phyloP scores from a whole-genome alignment of 352 stramenopile species.

The Phytophthora idaei region DNA sequence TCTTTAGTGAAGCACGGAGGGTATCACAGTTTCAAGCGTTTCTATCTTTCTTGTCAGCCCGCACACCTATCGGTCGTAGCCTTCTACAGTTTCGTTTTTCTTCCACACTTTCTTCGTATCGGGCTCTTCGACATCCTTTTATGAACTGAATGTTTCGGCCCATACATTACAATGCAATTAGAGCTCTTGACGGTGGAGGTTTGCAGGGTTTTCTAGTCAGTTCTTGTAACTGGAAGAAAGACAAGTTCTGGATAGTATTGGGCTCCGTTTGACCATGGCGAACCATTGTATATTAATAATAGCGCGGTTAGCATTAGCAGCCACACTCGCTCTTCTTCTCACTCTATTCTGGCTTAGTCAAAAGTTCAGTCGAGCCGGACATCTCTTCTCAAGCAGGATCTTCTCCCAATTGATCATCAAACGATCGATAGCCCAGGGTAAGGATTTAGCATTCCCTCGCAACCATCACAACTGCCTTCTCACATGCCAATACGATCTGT shows the following conservation, averaged over 20 bases:
- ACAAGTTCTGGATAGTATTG: conserved; percentile 17
- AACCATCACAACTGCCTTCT: neutral
- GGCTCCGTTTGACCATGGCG: conserved; percentile 16
- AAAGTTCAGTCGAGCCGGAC: too few relatives aligned
- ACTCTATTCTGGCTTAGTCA: too few relatives aligned
- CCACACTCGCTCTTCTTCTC: neutral
- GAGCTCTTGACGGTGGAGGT: neutral
- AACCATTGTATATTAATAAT: too few relatives aligned
- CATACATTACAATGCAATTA: neutral
- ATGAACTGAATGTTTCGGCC: neutral
- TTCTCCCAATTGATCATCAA: too few relatives aligned
- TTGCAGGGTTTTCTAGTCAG: neutral
- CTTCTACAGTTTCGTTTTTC: conserved; percentile 7
- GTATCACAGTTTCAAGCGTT: conserved; percentile 12
- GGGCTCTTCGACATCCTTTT: neutral
- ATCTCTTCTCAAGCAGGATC: too few relatives aligned
- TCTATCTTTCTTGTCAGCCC: conserved; percentile 17
- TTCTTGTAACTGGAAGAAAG: conserved; percentile 6
- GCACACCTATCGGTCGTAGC: conserved; percentile 3
- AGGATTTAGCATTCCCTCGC: neutral
- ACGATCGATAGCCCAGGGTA: too few relatives aligned
- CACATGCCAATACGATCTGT: neutral
- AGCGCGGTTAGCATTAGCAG: neutral
- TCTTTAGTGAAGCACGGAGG: neutral
- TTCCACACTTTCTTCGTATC: conserved; percentile 6